A percentile compares a stretch with the other conserved stretches of the same genome.
phyloP scores from a whole-genome alignment of 768 basidiomycete species.

The Calocera cornea region DNA sequence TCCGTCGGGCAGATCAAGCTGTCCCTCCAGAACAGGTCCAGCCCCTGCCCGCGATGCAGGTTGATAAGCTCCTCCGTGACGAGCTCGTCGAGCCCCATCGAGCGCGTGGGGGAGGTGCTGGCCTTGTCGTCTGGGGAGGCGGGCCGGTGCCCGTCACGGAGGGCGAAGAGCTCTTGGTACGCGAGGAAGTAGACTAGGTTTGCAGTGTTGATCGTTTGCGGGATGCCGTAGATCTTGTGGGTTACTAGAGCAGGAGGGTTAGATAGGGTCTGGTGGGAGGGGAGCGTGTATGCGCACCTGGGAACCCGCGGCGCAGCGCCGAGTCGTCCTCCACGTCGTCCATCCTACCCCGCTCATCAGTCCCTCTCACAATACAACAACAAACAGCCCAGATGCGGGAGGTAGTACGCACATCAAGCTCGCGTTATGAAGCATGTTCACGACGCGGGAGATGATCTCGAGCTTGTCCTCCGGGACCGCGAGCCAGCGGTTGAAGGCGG shows the following conservation, averaged over 20 bases:
- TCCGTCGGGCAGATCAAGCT: conserved; percentile 83
- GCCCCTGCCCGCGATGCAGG: conserved; percentile 89
- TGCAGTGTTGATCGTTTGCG: conserved; percentile 93
- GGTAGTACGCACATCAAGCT: conserved; percentile 60
- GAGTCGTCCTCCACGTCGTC: conserved; percentile 93
- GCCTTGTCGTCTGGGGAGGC: conserved; percentile 10
- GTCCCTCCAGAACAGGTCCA: conserved; percentile 91
- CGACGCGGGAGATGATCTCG: conserved; percentile 58
- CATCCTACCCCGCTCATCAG: conserved; percentile 39
- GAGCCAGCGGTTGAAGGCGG: conserved; percentile 89
- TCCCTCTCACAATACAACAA: no score
- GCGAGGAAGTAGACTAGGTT: conserved; percentile 96
- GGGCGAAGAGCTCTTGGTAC: conserved; percentile 63
- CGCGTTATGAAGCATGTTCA: conserved; percentile 89
- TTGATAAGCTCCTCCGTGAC: conserved; percentile 52
- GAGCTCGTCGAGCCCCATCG: not conserved
- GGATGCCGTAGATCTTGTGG: conserved; percentile 91
- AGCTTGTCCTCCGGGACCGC: conserved; percentile 63
- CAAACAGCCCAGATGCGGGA: no score
- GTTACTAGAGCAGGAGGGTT: conserved; percentile 39
- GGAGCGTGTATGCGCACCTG: conserved; percentile 35
- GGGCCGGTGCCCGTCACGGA: conserved; percentile 25
- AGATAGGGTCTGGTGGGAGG: not conserved
- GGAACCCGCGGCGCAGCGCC: conserved; percentile 70
- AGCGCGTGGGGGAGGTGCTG: not conserved